phyloP scores from a whole-genome alignment of 2,329 filamentous ascomycete genomes.

The Chalaropsis thielavioides region DNA sequence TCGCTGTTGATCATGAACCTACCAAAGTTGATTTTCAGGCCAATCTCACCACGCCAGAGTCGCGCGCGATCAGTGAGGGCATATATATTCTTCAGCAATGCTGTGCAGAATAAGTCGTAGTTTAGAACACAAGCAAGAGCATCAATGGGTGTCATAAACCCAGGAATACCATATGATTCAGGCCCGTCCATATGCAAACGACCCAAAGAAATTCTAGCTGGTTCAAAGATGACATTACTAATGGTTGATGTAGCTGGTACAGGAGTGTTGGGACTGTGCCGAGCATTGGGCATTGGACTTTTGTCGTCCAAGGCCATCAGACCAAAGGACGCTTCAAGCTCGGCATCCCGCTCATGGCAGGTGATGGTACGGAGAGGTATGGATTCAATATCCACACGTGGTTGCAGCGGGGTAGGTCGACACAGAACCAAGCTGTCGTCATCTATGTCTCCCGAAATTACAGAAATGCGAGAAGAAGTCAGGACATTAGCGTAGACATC shows the following conservation, averaged over 20 bases:
- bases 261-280: background rate
- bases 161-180: background rate
- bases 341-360: background rate
- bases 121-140: background rate
- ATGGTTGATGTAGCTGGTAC: background rate
- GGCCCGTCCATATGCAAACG: background rate
- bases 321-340: background rate
- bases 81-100: background rate
- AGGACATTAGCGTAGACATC: background rate
- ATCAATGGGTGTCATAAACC: background rate
- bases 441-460: background rate
- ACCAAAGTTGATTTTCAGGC: slow-evolving; percentile 1
- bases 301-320: background rate
- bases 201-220: background rate
- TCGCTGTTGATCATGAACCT: background rate
- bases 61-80: background rate
- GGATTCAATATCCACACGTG: background rate
- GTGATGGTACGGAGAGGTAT: background rate
- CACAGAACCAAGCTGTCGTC: background rate
- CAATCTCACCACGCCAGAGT: slow-evolving; percentile 1
- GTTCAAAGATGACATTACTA: background rate
- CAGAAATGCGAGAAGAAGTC: background rate
- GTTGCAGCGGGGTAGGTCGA: background rate
- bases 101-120: background rate
- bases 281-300: no score